phyloP scores from a whole-genome alignment of 2,329 filamentous ascomycete genomes.

The Chaetomiaceae sp. region DNA sequence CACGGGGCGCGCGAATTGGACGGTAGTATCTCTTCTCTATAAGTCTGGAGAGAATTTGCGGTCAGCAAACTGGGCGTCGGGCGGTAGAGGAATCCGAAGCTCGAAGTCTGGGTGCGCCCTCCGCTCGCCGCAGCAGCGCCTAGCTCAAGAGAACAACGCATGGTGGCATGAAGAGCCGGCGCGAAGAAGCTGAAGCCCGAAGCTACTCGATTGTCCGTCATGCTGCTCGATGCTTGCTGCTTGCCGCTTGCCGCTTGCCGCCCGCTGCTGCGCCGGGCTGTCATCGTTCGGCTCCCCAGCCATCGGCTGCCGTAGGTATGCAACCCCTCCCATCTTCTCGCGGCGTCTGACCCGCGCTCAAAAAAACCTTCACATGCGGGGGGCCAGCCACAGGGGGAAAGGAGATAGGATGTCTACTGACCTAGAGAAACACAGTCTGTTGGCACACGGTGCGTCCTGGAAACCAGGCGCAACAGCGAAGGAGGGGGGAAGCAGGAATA shows the following conservation, averaged over 20 bases:
- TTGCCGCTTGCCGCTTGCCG: background rate
- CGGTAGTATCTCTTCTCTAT: constrained; percentile 36
- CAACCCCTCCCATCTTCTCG: too few species aligned
- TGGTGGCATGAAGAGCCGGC: constrained; percentile 4
- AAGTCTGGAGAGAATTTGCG: constrained; percentile 25
- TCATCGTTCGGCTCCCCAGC: background rate
- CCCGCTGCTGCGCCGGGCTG: background rate
- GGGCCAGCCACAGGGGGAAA: constrained; percentile 6
- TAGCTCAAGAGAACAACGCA: background rate
- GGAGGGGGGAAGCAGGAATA: constrained; percentile 28
- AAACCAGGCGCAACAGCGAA: constrained; percentile 42
- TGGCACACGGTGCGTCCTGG: constrained; percentile 42
- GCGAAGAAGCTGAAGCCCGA: background rate
- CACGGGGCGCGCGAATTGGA: constrained; percentile 34
- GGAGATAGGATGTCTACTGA: constrained; percentile 28
- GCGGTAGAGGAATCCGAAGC: constrained; percentile 3
- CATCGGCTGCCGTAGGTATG: background rate
- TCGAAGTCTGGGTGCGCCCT: background rate
- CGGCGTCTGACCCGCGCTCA: constrained; percentile 1
- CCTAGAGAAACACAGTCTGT: constrained; percentile 33
- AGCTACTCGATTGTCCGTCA: background rate
- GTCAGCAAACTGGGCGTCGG: constrained; percentile 19
- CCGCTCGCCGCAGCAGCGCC: background rate
- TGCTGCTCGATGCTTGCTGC: constrained; percentile 1
- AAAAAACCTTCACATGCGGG: background rate